Evolutionary conservation across 768 basidiomycete genomes (phyloP).

Genomic region (Phaffia tasmanica): DNA sequence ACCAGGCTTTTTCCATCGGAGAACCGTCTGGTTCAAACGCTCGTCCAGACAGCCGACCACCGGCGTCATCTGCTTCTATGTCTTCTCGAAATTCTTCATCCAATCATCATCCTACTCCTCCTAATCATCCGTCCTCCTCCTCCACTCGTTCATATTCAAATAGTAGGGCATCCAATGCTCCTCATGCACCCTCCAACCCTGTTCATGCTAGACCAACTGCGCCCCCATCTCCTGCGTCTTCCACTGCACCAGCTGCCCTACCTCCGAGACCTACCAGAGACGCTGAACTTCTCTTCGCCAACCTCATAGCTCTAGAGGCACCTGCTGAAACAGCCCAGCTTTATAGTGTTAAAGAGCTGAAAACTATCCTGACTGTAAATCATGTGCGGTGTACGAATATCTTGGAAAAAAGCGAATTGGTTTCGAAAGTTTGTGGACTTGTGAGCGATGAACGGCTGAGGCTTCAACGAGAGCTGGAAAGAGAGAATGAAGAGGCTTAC

Average conservation of each 20-base stretch:
- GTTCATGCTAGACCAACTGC: constrained; percentile 23
- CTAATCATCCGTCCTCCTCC: too few relatives aligned
- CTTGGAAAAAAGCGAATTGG: constrained; percentile 36
- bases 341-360: constrained; percentile 37
- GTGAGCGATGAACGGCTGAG: constrained; percentile 15
- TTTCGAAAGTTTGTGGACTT: constrained; percentile 8
- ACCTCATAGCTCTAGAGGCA: constrained; percentile 54
- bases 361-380: constrained; percentile 48
- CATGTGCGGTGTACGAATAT: constrained; percentile 54
- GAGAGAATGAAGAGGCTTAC: constrained; percentile 6
- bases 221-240: neutral
- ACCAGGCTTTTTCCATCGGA: constrained; percentile 14
- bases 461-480: constrained; percentile 6
- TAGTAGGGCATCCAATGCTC: too few relatives aligned
- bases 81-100: too few relatives aligned
- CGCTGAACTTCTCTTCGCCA: constrained; percentile 42
- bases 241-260: too few relatives aligned
- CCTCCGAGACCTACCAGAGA: neutral
- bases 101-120: too few relatives aligned
- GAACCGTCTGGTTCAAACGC: neutral
- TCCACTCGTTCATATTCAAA: too few relatives aligned
- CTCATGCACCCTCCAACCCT: constrained; percentile 6
- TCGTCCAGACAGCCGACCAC: too few relatives aligned
- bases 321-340: too few relatives aligned
- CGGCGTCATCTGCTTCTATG: too few relatives aligned